phyloP scores from a whole-genome alignment of 371 early-diverging fungal species.

The Syncephalastrum sp. region DNA sequence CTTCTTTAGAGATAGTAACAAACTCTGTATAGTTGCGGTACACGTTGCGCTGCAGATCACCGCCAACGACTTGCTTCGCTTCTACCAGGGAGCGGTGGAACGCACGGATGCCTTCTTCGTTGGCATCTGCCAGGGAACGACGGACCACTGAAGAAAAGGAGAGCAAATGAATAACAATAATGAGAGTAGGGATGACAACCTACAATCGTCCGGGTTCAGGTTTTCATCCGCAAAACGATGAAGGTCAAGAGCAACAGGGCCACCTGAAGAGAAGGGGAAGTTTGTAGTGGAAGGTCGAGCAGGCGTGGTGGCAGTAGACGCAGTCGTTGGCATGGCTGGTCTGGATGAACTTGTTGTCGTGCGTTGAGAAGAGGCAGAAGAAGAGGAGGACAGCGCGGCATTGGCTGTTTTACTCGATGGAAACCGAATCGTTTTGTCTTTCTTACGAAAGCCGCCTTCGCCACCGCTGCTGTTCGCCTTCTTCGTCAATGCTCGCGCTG shows the following conservation, averaged over 20 bases:
- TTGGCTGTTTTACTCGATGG: neutral
- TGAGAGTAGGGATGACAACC: slow-evolving; percentile 3
- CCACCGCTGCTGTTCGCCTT: slow-evolving; percentile 5
- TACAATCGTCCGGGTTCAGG: slow-evolving; percentile 47
- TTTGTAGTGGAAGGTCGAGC: slow-evolving; percentile 8
- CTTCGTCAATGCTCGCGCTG: slow-evolving; percentile 12
- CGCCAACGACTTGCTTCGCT: slow-evolving; percentile 78
- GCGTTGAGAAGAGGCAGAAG: neutral
- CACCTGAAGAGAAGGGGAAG: slow-evolving; percentile 12
- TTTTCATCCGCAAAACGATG: slow-evolving; percentile 49
- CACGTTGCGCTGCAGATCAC: slow-evolving; percentile 86
- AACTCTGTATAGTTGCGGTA: slow-evolving; percentile 94
- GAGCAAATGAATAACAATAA: neutral
- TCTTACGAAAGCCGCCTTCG: slow-evolving; percentile 13
- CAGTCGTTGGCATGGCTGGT: neutral
- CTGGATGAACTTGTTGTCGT: neutral
- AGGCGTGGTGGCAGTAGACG: neutral
- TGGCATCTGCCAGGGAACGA: slow-evolving; percentile 51
- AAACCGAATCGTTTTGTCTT: slow-evolving; percentile 9
- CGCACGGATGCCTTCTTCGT: slow-evolving; percentile 63
- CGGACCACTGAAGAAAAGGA: slow-evolving; percentile 40
- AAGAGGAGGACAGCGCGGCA: neutral
- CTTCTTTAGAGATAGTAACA: slow-evolving; percentile 93
- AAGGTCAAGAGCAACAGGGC: slow-evolving; percentile 41
- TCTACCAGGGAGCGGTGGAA: slow-evolving; percentile 64